Conservation (phyloP, 768 basidiomycete genomes). For the Suillus discolor region DNA sequence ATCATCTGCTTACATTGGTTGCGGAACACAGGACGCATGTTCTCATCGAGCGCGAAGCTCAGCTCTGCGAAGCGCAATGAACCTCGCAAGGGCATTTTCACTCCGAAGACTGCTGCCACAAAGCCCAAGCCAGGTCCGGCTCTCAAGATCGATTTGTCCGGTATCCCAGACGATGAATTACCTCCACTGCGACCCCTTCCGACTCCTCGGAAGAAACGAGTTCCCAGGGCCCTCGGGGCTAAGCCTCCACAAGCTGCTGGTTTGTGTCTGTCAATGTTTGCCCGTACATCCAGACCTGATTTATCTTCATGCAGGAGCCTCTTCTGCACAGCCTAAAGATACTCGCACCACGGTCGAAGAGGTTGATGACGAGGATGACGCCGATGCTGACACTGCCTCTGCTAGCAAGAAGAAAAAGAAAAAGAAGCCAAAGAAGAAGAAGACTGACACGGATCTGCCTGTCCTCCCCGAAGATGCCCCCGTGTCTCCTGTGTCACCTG, state of each 20-base stretch:
- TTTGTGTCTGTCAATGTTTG: constrained; percentile 3
- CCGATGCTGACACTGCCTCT: constrained; percentile 21
- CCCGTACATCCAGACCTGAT: neutral
- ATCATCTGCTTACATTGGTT: constrained; percentile 8
- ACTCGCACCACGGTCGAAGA: constrained; percentile 62
- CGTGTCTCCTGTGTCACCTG: constrained; percentile 18
- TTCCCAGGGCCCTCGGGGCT: neutral
- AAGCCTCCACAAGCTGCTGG: constrained; percentile 10
- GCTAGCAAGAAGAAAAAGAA: constrained; percentile 70
- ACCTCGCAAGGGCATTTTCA: constrained; percentile 32
- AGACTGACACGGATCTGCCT: constrained; percentile 33
- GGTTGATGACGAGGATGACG: constrained; percentile 69
- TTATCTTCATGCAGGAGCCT: constrained; percentile 14
- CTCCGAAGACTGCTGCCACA: constrained; percentile 13
- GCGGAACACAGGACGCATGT: constrained; percentile 59
- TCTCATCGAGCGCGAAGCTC: constrained; percentile 48
- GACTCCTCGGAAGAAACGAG: constrained; percentile 15
- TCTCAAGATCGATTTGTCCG: constrained; percentile 13
- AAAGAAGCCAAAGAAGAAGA: constrained; percentile 78
- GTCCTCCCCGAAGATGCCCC: constrained; percentile 24
- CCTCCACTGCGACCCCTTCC: constrained; percentile 11
- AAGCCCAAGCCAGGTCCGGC: constrained; percentile 14
- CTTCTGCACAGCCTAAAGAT: constrained; percentile 36
- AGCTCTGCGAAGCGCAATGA: constrained; percentile 38
- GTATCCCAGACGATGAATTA: constrained; percentile 14